These are phyloP conservation scores for Suhomyces panamericanus DNA, from an alignment of 1,139 yeast species.

Conservation along the genomic window DNA sequence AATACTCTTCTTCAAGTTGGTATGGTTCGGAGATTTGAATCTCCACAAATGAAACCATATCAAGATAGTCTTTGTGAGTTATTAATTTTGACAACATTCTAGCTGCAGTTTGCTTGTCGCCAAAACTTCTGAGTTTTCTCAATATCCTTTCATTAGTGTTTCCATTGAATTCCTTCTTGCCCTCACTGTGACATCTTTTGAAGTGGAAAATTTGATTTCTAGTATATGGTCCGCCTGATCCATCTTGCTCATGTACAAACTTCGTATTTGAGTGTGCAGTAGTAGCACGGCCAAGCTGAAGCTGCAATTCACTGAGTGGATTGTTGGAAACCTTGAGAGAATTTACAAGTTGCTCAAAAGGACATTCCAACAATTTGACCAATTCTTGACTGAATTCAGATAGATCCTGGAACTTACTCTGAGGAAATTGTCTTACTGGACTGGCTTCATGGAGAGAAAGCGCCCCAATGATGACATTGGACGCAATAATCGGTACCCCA, in stretches of 20 bases:
- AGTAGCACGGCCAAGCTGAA: slow-evolving; percentile 57
- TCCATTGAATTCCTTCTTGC: slow-evolving; percentile 9
- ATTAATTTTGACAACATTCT: slow-evolving; percentile 41
- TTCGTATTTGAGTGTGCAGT: slow-evolving; percentile 30
- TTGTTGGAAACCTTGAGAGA: not conserved
- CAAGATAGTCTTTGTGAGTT: slow-evolving; percentile 38
- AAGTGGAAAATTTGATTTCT: slow-evolving; percentile 48
- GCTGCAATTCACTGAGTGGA: slow-evolving; percentile 20
- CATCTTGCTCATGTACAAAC: slow-evolving; percentile 58
- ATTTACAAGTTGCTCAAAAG: slow-evolving; percentile 17
- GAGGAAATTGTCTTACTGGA: slow-evolving; percentile 40
- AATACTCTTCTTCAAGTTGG: not conserved
- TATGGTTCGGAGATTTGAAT: slow-evolving; percentile 51
- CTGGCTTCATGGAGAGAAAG: slow-evolving; percentile 60
- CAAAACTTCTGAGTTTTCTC: slow-evolving; percentile 40
- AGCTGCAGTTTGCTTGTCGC: slow-evolving; percentile 48
- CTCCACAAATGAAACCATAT: slow-evolving; percentile 58
- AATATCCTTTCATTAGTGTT: slow-evolving; percentile 31
- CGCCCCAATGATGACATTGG: slow-evolving; percentile 52
- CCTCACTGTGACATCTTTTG: slow-evolving; percentile 13
- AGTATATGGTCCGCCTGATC: slow-evolving; percentile 58
- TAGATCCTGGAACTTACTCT: slow-evolving; percentile 35
- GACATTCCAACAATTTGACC: slow-evolving; percentile 42
- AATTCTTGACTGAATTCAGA: slow-evolving; percentile 42
- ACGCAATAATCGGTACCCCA: slow-evolving; percentile 55